Percentiles rank a stretch among this genome's conserved stretches.
Conservation (phyloP, 1,284 basidiomycete species). For the Tilletia setariae region DNA sequence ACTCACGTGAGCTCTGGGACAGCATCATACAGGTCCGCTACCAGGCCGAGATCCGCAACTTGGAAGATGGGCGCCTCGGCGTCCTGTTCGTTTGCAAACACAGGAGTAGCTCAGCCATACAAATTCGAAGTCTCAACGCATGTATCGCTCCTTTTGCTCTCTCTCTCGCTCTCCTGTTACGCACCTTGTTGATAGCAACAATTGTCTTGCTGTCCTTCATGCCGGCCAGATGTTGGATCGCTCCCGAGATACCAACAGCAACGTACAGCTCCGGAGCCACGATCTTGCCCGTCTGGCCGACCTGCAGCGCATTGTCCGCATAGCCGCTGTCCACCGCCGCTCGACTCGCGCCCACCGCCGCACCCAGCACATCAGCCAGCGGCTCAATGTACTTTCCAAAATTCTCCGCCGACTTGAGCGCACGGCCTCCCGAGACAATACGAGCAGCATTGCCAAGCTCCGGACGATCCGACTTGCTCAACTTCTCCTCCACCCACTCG, state of each 20-base stretch:
- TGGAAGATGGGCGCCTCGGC: constrained; percentile 99
- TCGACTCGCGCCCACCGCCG: constrained; percentile 92
- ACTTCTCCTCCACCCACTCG: constrained; percentile 75
- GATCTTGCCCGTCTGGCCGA: constrained; percentile 95
- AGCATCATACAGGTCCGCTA: constrained; percentile 60
- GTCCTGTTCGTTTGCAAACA: constrained; percentile 63
- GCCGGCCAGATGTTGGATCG: constrained; percentile 96
- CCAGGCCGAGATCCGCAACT: constrained; percentile 91
- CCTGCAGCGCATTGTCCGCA: constrained; percentile 95
- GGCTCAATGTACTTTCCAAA: constrained; percentile 86
- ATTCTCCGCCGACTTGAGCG: constrained; percentile 89
- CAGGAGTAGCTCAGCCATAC: too few relatives aligned
- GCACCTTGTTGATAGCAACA: constrained; percentile 93
- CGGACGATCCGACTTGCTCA: constrained; percentile 88
- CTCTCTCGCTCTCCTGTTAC: too few relatives aligned
- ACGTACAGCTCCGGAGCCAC: constrained; percentile 81
- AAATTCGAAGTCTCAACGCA: too few relatives aligned
- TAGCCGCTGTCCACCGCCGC: constrained; percentile 98
- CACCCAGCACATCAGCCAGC: constrained; percentile 85
- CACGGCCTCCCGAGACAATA: constrained; percentile 92
- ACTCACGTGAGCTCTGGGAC: constrained; percentile 49
- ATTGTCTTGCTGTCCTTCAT: constrained; percentile 99
- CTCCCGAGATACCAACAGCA: constrained; percentile 94
- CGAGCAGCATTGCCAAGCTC: constrained; percentile 83
- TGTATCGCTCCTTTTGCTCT: too few relatives aligned